These are phyloP conservation scores for Lindgomyces ingoldianus DNA, from an alignment of 495 filamentous ascomycete genomes.

Conservation along the genomic window DNA sequence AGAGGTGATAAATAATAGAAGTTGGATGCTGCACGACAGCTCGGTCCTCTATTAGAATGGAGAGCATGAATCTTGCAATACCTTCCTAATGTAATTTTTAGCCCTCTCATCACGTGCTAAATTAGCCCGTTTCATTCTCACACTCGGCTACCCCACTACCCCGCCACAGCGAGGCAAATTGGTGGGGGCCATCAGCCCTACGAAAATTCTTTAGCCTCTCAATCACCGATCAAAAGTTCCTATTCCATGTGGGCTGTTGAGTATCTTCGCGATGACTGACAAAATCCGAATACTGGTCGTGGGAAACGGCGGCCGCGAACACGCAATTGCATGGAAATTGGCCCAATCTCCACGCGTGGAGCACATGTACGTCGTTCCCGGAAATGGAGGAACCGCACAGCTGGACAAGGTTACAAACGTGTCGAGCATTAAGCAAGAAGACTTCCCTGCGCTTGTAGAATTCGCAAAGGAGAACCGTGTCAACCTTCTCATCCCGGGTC, in stretches of 20 bases:
- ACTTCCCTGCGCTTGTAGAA: slow-evolving; percentile 74
- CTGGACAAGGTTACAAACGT: slow-evolving; percentile 73
- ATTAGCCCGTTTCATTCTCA: too few species aligned
- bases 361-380: slow-evolving; percentile 67
- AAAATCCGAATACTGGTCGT: slow-evolving; percentile 68
- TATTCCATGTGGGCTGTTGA: too few species aligned
- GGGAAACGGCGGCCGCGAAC: slow-evolving; percentile 91
- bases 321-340: slow-evolving; percentile 93
- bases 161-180: slow-evolving; percentile 2
- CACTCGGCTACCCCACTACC: not conserved
- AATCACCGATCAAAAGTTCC: not conserved
- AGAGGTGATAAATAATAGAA: not conserved
- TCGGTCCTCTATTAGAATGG: not conserved
- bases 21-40: not conserved
- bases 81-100: not conserved
- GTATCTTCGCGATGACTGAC: slow-evolving; percentile 4
- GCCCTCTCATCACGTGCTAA: not conserved
- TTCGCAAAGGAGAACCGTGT: slow-evolving; percentile 71
- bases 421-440: slow-evolving; percentile 62
- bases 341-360: slow-evolving; percentile 71
- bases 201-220: slow-evolving; percentile 13
- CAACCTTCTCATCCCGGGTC: slow-evolving; percentile 87
- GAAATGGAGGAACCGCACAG: slow-evolving; percentile 85
- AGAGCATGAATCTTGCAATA: not conserved
- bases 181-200: not conserved